Percentiles rank a stretch among this genome's conserved stretches.
phyloP scores from a whole-genome alignment of 768 basidiomycete genomes.

The Rossbeevera mucosa region DNA sequence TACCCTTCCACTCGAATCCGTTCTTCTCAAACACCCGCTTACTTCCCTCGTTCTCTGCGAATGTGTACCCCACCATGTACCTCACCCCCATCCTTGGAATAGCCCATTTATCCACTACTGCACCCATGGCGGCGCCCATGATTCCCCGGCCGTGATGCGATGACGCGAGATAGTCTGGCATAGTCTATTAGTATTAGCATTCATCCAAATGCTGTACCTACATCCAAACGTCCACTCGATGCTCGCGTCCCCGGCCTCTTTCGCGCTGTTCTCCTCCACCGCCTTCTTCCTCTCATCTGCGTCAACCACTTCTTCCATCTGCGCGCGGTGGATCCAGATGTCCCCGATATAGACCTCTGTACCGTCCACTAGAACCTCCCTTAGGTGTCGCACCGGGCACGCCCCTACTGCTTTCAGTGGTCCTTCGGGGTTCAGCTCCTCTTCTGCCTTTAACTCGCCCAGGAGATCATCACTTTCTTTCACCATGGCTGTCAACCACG shows the following conservation, averaged over 20 bases:
- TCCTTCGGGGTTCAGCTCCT: conserved; percentile 14
- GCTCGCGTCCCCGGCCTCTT: conserved; percentile 45
- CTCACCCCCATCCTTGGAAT: conserved; percentile 60
- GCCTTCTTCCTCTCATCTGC: conserved; percentile 33
- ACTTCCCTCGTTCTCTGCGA: conserved; percentile 55
- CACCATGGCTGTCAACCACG: conserved; percentile 31
- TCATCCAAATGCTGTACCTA: no score
- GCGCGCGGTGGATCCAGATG: conserved; percentile 22
- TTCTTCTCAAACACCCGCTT: conserved; percentile 64
- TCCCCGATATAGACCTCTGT: conserved; percentile 50
- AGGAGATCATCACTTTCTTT: conserved; percentile 21
- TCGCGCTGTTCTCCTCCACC: conserved; percentile 38
- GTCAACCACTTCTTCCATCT: conserved; percentile 32
- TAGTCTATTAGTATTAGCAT: neutral
- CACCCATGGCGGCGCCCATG: conserved; percentile 61
- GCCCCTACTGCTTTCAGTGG: conserved; percentile 34
- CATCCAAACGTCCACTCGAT: conserved; percentile 63
- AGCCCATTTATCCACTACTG: conserved; percentile 54
- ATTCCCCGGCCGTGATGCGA: conserved; percentile 65
- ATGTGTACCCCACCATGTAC: conserved; percentile 41
- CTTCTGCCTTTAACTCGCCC: conserved; percentile 17
- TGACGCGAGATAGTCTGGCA: conserved; percentile 55
- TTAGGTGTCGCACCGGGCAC: conserved; percentile 47
- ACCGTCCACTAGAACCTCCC: conserved; percentile 54
- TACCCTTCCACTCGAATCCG: conserved; percentile 44